Conservation (phyloP, 306 rosid species). For the Casuarina cunninghamiana region DNA sequence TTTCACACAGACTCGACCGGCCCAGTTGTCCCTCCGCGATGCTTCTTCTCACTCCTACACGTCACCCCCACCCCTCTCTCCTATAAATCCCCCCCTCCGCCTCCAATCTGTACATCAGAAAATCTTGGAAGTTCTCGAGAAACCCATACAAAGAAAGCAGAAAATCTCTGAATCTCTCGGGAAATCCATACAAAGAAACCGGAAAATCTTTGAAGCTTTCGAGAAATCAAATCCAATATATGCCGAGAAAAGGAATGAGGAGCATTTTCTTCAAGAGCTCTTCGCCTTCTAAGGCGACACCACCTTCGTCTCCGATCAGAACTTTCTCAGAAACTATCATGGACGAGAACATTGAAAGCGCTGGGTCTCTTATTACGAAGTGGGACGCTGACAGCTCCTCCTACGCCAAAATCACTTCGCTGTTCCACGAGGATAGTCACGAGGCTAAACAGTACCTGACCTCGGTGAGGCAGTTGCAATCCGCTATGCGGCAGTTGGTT, state of each 20-base stretch:
- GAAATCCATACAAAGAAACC: slow-evolving; percentile 16
- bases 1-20: too few species aligned
- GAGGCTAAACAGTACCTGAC: too few species aligned
- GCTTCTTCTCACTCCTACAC: too few species aligned
- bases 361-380: slow-evolving; percentile 46
- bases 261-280: slow-evolving; percentile 42
- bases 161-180: too few species aligned
- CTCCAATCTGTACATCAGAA: too few species aligned
- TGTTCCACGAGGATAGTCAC: slow-evolving; percentile 13
- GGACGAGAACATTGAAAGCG: slow-evolving; percentile 63
- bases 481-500: too few species aligned
- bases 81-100: background rate
- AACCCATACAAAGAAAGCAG: too few species aligned
- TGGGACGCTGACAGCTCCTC: slow-evolving; percentile 49
- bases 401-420: slow-evolving; percentile 18
- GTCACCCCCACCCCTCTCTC: too few species aligned
- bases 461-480: too few species aligned
- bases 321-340: slow-evolving; percentile 49
- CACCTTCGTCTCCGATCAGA: slow-evolving; percentile 31
- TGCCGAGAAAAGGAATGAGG: slow-evolving; percentile 40
- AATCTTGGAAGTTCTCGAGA: too few species aligned
- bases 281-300: slow-evolving; percentile 10
- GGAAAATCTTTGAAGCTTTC: too few species aligned
- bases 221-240: background rate
- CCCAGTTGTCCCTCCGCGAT: too few species aligned